Conservation (phyloP, 2,329 filamentous ascomycete species). For the Harringtonia lauricola region DNA sequence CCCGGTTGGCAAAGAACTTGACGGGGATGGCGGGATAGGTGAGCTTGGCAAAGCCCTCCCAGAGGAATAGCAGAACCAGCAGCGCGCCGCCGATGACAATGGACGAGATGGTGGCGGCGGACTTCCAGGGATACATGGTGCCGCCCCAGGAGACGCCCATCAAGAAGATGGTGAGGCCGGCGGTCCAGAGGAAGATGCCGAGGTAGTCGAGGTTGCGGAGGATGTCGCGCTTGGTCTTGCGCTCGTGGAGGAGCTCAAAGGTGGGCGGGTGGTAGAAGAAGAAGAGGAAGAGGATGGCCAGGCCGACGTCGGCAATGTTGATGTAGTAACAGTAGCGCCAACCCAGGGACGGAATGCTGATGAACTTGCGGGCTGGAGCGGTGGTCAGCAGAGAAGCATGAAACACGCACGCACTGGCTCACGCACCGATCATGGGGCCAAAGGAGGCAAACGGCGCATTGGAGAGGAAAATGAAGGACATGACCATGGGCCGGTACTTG, state of each 20-base stretch:
- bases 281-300: conserved; percentile 22
- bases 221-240: conserved; percentile 23
- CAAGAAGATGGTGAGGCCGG: conserved; percentile 31
- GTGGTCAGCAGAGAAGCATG: neutral
- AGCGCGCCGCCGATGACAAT: conserved; percentile 23
- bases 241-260: conserved; percentile 26
- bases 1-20: no score
- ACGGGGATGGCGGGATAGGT: no score
- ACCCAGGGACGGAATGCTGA: conserved; percentile 21
- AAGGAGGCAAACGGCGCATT: conserved; percentile 23
- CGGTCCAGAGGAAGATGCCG: conserved; percentile 33
- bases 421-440: conserved; percentile 19
- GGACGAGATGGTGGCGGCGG: conserved; percentile 24
- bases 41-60: no score
- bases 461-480: conserved; percentile 22
- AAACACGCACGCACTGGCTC: neutral
- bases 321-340: conserved; percentile 31
- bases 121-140: conserved; percentile 29
- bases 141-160: conserved; percentile 35
- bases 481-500: conserved; percentile 25
- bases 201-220: conserved; percentile 26
- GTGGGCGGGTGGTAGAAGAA: conserved; percentile 30
- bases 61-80: conserved; percentile 25
- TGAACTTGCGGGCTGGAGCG: conserved; percentile 21
- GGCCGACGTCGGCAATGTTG: conserved; percentile 24